A percentile compares a stretch with the other conserved stretches of the same genome.
Conservation (phyloP, 768 basidiomycete genomes). For the Pleurotus citrinopileatus region DNA sequence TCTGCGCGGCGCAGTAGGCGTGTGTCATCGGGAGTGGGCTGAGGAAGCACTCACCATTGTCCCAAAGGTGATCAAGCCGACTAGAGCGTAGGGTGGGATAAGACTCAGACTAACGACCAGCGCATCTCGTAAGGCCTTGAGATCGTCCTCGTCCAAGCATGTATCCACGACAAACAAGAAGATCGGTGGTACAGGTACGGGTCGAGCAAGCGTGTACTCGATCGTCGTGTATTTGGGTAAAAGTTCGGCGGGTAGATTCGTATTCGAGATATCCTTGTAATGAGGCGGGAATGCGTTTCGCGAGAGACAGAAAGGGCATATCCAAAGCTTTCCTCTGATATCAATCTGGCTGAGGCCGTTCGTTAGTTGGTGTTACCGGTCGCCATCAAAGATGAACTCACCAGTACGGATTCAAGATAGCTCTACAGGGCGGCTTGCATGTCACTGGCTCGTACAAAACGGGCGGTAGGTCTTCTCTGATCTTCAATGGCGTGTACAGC, state of each 20-base stretch:
- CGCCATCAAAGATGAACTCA: constrained; percentile 33
- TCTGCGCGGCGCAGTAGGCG: constrained; percentile 43
- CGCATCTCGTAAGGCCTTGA: constrained; percentile 94
- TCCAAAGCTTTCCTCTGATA: constrained; percentile 98
- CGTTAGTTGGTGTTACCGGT: constrained; percentile 8
- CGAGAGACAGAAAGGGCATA: constrained; percentile 97
- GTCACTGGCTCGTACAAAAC: constrained; percentile 98
- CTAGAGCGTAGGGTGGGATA: constrained; percentile 90
- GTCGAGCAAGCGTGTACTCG: constrained; percentile 95
- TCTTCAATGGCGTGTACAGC: constrained; percentile 93
- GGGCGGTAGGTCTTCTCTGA: constrained; percentile 90
- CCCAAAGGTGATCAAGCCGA: constrained; percentile 94
- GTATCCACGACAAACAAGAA: constrained; percentile 98
- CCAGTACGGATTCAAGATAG: constrained; percentile 98
- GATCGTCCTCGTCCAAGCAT: constrained; percentile 92
- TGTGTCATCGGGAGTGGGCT: too few relatives aligned
- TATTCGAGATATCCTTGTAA: constrained; percentile 98
- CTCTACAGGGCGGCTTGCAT: constrained; percentile 96
- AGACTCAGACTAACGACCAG: constrained; percentile 90
- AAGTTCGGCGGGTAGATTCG: constrained; percentile 94
- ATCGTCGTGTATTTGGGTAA: constrained; percentile 99
- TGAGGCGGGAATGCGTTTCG: constrained; percentile 97
- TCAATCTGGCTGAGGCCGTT: constrained; percentile 81
- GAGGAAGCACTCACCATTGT: constrained; percentile 73
- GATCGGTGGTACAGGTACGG: constrained; percentile 89